These are phyloP conservation scores for Backusella macrospora DNA, from an alignment of 192 early-diverging fungal species.

Conservation along the genomic window DNA sequence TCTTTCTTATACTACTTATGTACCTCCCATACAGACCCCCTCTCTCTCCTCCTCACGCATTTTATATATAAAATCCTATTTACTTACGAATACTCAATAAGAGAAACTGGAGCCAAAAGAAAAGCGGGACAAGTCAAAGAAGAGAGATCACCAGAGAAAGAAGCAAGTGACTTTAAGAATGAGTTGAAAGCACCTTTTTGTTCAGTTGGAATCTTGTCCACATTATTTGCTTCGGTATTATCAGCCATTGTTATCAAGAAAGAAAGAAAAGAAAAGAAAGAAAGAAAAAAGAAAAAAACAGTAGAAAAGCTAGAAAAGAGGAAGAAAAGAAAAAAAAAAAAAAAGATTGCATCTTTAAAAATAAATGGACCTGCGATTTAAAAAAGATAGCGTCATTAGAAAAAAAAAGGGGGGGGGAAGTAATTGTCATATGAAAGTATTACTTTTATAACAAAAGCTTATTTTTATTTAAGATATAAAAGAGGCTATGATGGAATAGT, in stretches of 20 bases:
- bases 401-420: not conserved
- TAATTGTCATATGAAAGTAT: conserved; percentile 5
- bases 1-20: too few relatives aligned
- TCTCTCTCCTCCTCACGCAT: conserved; percentile 42
- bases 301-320: not conserved
- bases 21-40: too few relatives aligned
- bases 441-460: not conserved
- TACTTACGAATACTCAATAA: conserved; percentile 71
- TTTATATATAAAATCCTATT: not conserved
- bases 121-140: conserved; percentile 77
- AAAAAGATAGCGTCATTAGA: not conserved
- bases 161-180: conserved; percentile 66
- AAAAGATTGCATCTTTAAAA: not conserved
- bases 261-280: not conserved
- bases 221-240: conserved; percentile 29
- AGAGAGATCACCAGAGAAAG: conserved; percentile 80
- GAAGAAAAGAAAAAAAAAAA: conserved; percentile 2
- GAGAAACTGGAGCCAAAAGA: conserved; percentile 69
- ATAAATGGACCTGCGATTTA: too few relatives aligned
- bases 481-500: not conserved
- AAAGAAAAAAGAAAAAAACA: not conserved
- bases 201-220: conserved; percentile 49
- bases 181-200: conserved; percentile 63
- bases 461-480: not conserved
- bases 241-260: not conserved